Evolutionary conservation across 768 basidiomycete genomes (phyloP).

Genomic region (Podaxis carcinomalis): DNA sequence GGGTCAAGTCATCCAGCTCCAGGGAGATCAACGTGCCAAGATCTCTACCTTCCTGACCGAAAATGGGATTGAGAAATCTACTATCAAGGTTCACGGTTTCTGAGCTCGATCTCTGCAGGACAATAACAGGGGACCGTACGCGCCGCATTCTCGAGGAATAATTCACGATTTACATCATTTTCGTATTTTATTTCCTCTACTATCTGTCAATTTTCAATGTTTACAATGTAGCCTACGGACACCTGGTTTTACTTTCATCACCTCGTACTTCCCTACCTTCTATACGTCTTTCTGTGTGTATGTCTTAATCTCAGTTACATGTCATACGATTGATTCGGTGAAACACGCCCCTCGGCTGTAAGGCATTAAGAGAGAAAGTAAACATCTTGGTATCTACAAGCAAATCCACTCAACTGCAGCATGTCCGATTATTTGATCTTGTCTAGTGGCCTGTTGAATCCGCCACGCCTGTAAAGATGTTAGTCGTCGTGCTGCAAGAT

Average conservation of each 20-base stretch:
- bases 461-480: constrained; percentile 48
- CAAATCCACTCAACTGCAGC: constrained; percentile 7
- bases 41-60: constrained; percentile 84
- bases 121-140: constrained; percentile 4
- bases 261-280: constrained; percentile 15
- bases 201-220: not conserved
- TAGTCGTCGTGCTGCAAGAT: not conserved
- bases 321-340: constrained; percentile 10
- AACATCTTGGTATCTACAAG: constrained; percentile 4
- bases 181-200: constrained; percentile 8
- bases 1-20: constrained; percentile 97
- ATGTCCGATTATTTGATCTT: constrained; percentile 75
- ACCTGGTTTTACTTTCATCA: constrained; percentile 3
- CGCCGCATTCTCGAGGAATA: constrained; percentile 9
- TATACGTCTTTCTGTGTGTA: constrained; percentile 17
- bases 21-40: constrained; percentile 94
- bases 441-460: constrained; percentile 89
- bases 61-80: constrained; percentile 71
- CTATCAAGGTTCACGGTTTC: constrained; percentile 89
- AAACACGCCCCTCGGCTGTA: constrained; percentile 1
- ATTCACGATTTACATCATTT: constrained; percentile 5
- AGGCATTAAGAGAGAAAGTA: not conserved
- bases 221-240: not conserved
- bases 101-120: constrained; percentile 28
- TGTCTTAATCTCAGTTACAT: constrained; percentile 18